These are phyloP conservation scores for Jatropha multifida DNA, from an alignment of 441 rosid genomes.

Conservation along the genomic window DNA sequence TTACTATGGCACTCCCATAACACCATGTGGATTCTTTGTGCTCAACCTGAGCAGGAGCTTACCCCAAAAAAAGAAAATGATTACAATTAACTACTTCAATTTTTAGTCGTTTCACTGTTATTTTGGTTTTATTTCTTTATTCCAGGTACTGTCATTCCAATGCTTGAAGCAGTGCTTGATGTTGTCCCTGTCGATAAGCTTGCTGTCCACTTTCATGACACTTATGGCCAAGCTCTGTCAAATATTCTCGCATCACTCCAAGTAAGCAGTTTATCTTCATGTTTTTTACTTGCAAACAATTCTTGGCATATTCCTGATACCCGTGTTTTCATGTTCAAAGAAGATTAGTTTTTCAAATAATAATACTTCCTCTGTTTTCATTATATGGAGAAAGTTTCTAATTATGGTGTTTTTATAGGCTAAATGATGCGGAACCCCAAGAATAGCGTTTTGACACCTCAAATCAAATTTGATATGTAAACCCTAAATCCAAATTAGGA, in stretches of 20 bases:
- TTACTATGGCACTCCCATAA: too few species aligned
- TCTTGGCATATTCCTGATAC: not conserved
- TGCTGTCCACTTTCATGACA: constrained; percentile 95
- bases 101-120: not conserved
- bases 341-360: not conserved
- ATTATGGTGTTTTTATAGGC: too few species aligned
- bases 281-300: not conserved
- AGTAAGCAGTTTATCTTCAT: constrained; percentile 37
- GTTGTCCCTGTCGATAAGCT: constrained; percentile 78
- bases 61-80: not conserved
- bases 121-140: not conserved
- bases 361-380: too few species aligned
- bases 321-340: not conserved
- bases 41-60: not conserved
- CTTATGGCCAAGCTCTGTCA: constrained; percentile 93
- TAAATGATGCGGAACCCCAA: too few species aligned
- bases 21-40: too few species aligned
- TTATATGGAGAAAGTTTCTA: too few species aligned
- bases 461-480: too few species aligned
- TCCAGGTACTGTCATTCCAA: constrained; percentile 72
- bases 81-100: not conserved
- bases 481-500: too few species aligned
- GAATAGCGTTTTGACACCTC: too few species aligned
- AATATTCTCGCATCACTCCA: constrained; percentile 84
- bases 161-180: constrained; percentile 92